Base-by-base conservation (phyloP, 495 filamentous ascomycete species). In the Neurospora sp. region DNA sequence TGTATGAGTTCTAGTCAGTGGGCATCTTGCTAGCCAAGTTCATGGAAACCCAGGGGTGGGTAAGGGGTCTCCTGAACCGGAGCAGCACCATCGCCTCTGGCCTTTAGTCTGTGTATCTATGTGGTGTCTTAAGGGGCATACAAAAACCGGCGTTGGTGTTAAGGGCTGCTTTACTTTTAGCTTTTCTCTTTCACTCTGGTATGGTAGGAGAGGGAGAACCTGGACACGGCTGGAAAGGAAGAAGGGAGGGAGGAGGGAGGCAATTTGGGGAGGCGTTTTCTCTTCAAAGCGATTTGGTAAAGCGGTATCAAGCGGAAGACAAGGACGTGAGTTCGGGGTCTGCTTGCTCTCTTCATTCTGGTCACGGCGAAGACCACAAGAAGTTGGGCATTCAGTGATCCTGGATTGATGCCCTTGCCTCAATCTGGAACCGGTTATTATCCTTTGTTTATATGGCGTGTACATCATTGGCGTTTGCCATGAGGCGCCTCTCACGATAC, bases 111-210 rank as follows among this genome's bases (percentile, higher is more conserved):
- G 37, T 73, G 71, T 75, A 76, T 76, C 71, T 78, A 76, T 76
- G 75, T 69, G 72, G 77, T 70, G 78, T 73, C 76, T 74, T 70
- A 27, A 59, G 72, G 72, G 78, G 76, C 70, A 79, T 79, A 78
- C 75, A 78, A 79, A 79, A 78, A 37, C 48, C 27, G 78, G 78
- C 75, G 76, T 79, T 62, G 72, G 46, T n/a, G 73, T 70, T 39
- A n/a, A 54, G 44, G 38, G 75, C 70, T 74, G 27, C 59, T 70
- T 71, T 70, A 59, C 48, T 69, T 23, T 76, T 72, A 72, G 54
- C 9, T 23, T 70, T 74, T 76, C 14, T 69, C 18, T 42, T 75
- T 59, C 37, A 27, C 3, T 73, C 20, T 42, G 62, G 37, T 31
- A 20, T 23, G 20, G 72, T 73, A 31, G 71, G 71, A 16, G 44